Evolutionary conservation across 2,329 filamentous ascomycete genomes (phyloP).

Genomic region (Paramyrothecium roridum): DNA sequence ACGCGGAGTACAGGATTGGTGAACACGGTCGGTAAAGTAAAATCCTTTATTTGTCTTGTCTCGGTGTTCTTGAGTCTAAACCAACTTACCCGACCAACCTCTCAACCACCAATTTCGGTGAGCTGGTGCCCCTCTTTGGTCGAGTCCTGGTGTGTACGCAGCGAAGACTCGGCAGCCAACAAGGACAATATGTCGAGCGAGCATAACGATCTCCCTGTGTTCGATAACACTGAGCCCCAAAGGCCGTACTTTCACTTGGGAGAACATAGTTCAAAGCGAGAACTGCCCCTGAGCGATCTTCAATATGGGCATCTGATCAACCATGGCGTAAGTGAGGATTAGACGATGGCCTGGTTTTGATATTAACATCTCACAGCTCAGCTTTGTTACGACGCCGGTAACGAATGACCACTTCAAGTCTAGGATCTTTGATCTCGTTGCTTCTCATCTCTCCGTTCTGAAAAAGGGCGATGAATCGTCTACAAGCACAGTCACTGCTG

Average conservation of each 20-base stretch:
- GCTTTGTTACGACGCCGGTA: constrained; percentile 75
- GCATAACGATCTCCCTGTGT: constrained; percentile 13
- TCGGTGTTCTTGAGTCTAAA: no score
- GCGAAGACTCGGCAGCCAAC: neutral
- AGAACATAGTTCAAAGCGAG: constrained; percentile 67
- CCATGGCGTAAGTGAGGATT: constrained; percentile 53
- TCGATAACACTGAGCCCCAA: constrained; percentile 22
- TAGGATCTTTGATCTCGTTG: constrained; percentile 61
- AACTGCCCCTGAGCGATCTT: constrained; percentile 57
- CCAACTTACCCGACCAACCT: no score
- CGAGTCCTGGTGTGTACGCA: neutral
- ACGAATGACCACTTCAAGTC: constrained; percentile 71
- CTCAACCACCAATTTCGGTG: neutral
- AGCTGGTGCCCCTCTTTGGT: neutral
- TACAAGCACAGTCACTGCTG: constrained; percentile 39
- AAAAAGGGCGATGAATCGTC: constrained; percentile 34
- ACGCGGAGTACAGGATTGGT: no score
- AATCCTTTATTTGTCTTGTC: no score
- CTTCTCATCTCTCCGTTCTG: constrained; percentile 48
- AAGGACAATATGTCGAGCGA: constrained; percentile 17
- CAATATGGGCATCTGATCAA: constrained; percentile 67
- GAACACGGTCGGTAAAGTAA: no score
- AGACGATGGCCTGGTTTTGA: neutral
- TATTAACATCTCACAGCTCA: constrained; percentile 54
- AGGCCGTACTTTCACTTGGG: constrained; percentile 63